Percentiles rank a stretch among this genome's conserved stretches.
These are phyloP conservation scores for Boletus pseudo-olivaceus DNA, from an alignment of 768 basidiomycete species.

Conservation along the genomic window DNA sequence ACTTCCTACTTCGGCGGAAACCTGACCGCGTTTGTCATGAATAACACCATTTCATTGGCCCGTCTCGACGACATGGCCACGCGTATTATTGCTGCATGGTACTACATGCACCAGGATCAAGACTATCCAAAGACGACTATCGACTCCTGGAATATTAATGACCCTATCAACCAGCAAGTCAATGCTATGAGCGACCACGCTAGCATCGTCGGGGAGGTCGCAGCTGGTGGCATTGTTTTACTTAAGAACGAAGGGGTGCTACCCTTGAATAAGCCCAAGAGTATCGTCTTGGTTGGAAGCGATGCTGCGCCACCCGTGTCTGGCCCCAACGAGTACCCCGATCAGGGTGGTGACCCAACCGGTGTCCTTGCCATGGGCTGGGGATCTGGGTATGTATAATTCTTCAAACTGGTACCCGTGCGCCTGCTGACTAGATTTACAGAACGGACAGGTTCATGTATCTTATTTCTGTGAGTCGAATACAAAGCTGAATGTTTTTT, in stretches of 20 bases:
- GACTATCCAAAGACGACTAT: constrained; percentile 26
- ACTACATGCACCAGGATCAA: constrained; percentile 33
- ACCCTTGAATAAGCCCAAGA: constrained; percentile 58
- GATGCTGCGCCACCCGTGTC: constrained; percentile 58
- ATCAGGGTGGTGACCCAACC: constrained; percentile 53
- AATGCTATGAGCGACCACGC: constrained; percentile 58
- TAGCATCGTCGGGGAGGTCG: constrained; percentile 56
- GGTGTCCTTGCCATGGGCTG: constrained; percentile 89
- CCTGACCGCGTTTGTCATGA: constrained; percentile 56
- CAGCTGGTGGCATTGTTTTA: constrained; percentile 60
- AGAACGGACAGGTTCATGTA: constrained; percentile 75
- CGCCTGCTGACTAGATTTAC: neutral
- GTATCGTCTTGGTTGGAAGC: constrained; percentile 59
- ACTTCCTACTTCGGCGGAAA: constrained; percentile 56
- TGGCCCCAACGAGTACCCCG: constrained; percentile 70
- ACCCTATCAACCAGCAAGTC: constrained; percentile 39
- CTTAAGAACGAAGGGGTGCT: constrained; percentile 62
- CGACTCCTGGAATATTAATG: constrained; percentile 26
- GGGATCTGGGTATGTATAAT: constrained; percentile 63
- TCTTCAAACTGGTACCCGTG: neutral
- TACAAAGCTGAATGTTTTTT: neutral
- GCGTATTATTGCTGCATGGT: constrained; percentile 67
- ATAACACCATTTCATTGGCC: constrained; percentile 52
- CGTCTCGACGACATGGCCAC: constrained; percentile 72
- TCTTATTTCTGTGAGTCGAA: constrained; percentile 58